phyloP scores from a whole-genome alignment of 1,284 basidiomycete species.

The Thelephora terrestris region DNA sequence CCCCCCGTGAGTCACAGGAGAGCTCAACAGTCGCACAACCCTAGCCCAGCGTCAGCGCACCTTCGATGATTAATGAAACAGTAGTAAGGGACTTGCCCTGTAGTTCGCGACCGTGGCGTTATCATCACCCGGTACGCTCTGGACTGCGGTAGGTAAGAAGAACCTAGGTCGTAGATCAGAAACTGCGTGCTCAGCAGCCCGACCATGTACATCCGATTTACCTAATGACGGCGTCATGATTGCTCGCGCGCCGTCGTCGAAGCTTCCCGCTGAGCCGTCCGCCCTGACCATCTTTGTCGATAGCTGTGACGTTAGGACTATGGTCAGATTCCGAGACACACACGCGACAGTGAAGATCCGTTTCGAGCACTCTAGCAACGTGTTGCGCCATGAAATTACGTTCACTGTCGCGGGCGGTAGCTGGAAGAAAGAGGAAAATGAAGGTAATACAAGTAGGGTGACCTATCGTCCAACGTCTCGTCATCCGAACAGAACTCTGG shows the following conservation, averaged over 20 bases:
- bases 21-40: conserved; percentile 24
- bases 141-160: conserved; percentile 22
- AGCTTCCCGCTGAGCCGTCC: conserved; percentile 52
- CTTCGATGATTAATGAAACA: conserved; percentile 8
- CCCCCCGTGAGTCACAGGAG: conserved; percentile 17
- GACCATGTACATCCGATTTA: conserved; percentile 17
- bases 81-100: conserved; percentile 21
- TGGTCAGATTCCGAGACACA: conserved; percentile 40
- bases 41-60: conserved; percentile 11
- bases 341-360: conserved; percentile 40
- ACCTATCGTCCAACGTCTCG: conserved; percentile 26
- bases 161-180: conserved; percentile 12
- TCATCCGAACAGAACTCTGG: conserved; percentile 1
- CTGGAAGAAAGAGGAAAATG: conserved; percentile 59
- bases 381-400: conserved; percentile 26
- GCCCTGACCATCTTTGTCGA: conserved; percentile 52
- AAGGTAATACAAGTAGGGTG: conserved; percentile 52
- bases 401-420: conserved; percentile 23
- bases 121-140: conserved; percentile 27
- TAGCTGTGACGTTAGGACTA: conserved; percentile 58
- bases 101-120: conserved; percentile 24
- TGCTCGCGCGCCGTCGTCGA: conserved; percentile 49
- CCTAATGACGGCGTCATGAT: conserved; percentile 58
- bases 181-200: background rate
- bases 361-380: conserved; percentile 42